Evolutionary conservation across 2,329 filamentous ascomycete species (phyloP).

Genomic region (Phaeosphaeriaceae sp.): DNA sequence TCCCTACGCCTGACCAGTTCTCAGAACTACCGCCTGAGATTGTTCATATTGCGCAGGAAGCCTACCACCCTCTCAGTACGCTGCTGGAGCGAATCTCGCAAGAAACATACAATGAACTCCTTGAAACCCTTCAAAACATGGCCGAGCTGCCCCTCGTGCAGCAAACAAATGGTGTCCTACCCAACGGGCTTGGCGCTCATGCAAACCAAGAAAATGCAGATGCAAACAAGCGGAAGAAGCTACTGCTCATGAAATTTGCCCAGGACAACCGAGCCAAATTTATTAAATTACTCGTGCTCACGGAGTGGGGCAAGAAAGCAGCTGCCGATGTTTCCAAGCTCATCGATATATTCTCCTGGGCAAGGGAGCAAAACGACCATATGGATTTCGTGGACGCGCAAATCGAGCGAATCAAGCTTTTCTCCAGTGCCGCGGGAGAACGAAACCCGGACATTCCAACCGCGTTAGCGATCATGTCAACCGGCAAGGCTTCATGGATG

Average conservation of each 20-base stretch:
- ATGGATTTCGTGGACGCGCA: conserved; percentile 60
- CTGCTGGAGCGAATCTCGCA: conserved; percentile 82
- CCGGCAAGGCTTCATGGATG: conserved; percentile 77
- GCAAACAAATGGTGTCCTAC: conserved; percentile 55
- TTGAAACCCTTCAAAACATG: conserved; percentile 72
- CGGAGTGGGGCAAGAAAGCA: conserved; percentile 77
- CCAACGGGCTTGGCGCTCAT: conserved; percentile 47
- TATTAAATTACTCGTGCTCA: conserved; percentile 89
- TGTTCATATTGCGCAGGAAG: conserved; percentile 70
- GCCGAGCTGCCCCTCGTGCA: conserved; percentile 68
- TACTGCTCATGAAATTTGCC: conserved; percentile 75
- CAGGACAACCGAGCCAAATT: conserved; percentile 84
- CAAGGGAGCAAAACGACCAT: conserved; percentile 51
- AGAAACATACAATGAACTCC: conserved; percentile 79
- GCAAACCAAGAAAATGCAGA: conserved; percentile 36
- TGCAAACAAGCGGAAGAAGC: conserved; percentile 67
- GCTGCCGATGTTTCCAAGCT: conserved; percentile 79
- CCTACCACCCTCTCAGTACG: conserved; percentile 76
- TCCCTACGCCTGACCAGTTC: conserved; percentile 24
- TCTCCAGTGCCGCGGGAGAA: conserved; percentile 74
- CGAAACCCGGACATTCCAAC: conserved; percentile 91
- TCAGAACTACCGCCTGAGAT: conserved; percentile 58
- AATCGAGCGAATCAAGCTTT: conserved; percentile 72
- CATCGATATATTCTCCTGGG: conserved; percentile 83
- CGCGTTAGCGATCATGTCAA: conserved; percentile 82